Conservation (phyloP, 352 stramenopile species). For the Phytophthora uliginosa region DNA sequence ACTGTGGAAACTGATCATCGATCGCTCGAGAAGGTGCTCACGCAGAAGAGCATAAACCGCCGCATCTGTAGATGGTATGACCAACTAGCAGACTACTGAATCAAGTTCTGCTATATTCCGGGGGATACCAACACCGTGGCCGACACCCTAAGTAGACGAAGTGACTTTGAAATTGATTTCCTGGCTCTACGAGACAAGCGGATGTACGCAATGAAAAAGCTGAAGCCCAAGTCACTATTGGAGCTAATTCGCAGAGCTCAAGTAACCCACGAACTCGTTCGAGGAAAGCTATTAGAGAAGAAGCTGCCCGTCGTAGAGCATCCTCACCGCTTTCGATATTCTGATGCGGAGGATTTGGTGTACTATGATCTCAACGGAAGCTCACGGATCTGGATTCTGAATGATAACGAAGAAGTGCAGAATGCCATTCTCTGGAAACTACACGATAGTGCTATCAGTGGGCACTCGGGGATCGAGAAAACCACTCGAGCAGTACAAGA, state of each 20-base stretch:
- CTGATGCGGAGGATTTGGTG: background rate
- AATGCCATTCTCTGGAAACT: conserved; percentile 6
- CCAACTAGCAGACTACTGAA: conserved; percentile 2
- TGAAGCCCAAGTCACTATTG: background rate
- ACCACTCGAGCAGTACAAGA: background rate
- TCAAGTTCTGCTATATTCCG: conserved; percentile 5
- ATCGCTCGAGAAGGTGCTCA: conserved; percentile 14
- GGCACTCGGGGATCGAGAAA: background rate
- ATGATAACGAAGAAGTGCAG: background rate
- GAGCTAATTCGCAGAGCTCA: conserved; percentile 5
- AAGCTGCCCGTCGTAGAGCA: background rate
- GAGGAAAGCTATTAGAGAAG: background rate
- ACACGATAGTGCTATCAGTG: background rate
- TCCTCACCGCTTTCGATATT: background rate
- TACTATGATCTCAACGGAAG: background rate
- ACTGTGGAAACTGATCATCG: conserved; percentile 13
- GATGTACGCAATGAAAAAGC: background rate
- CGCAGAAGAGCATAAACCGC: conserved; percentile 10
- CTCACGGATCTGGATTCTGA: background rate
- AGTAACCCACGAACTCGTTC: background rate
- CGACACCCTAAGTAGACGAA: conserved; percentile 1
- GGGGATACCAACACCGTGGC: conserved; percentile 17
- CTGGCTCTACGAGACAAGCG: background rate
- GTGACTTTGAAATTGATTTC: conserved; percentile 19
- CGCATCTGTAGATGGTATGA: conserved; percentile 18